Evolutionary conservation across 805 yeast species (phyloP), one percentile per base, ranked within the genome.

Genomic region (Wickerhamiella shivajii): DNA sequence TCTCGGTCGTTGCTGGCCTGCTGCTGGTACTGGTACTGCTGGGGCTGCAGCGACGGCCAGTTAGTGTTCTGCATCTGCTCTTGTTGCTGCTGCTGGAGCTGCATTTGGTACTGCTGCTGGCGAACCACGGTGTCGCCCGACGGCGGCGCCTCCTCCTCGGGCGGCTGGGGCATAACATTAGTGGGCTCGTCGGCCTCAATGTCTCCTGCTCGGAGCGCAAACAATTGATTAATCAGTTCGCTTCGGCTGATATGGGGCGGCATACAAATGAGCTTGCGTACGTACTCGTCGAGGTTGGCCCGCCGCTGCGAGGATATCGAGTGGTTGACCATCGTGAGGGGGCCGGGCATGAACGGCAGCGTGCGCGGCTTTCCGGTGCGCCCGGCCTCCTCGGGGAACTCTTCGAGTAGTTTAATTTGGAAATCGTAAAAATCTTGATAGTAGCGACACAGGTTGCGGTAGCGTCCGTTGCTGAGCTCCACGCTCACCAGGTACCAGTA

Each of bases 381-480:
- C 10, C 96, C 96, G 6, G 96, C 93, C 55, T 87, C 98, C 39
- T 67, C 72, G 6, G 96, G 96, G 63, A 79, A 90, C 18, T 74
- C 64, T 46, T 78, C 90, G 32, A 87, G 62, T 32, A 90, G 61
- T 41, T 67, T 71, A 33, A 84, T 84, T 53, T 90, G 98, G 51
- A 85, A 69, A 52, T 90, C 93, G 55, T 85, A 90, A 52, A 90
- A 90, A 58, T 90, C 98, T 53, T 87, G 95, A 57, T 90, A 90
- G 57, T 69, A 85, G 39, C 98, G 67, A 55, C 90, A 83, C 42
- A 90, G 60, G 39, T 72, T 70, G 38, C 95, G 65, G 14, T 57
- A 53, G 33, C 65, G 64, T n/a, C 87, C 90, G 50, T 74, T 71
- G 12, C 75, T 65, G 43, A 81, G 56, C 37, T 67, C 64, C 17